Base-by-base conservation (phyloP, 805 yeast species). In the Sugiyamaella lignohabitans region DNA sequence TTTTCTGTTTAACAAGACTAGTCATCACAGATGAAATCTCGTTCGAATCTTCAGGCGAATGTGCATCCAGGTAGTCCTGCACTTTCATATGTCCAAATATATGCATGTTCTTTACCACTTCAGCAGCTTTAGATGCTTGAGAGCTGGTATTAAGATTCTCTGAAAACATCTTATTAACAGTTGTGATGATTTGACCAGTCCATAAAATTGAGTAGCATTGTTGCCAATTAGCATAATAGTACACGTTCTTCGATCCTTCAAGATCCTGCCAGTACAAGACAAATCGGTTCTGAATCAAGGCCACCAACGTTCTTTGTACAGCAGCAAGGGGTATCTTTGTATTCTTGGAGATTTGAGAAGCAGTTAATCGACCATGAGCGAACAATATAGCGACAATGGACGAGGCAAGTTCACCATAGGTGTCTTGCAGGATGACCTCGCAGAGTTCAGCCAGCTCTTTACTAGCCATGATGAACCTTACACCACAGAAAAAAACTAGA, bases 251-350 rank as follows among this genome's bases (percentile, higher is more conserved):
- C 35, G 46, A 11, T 51, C 29, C 37, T 5, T 10, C 17, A 43
- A 46, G 41, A 53, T 79, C 84, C 16, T 66, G 66, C 79, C 88
- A 80, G 58, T 79, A 79, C 20, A 74, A 74, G 6, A 86, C 80
- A 62, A 95, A 84, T 49, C 84, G 78, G 52, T 87, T 69, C 64
- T 91, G 96, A 36, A 89, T 72, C 57, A 91, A 67, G 5, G 89
- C 76, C 3, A 86, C 94, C 38, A 91, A 68, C 0, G 84, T 71
- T 29, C 82, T 75, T 53, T 80, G 80, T 17, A 86, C 77, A 11
- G 74, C 65, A 11, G 74, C 62, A 0, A 68, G 45, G 1, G 82
- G 74, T 42, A 84, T 60, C 5, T 67, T 64, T 2, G 82, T 68
- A 43, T 66, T 65, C 22, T 64, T 60, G 38, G 73, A 62, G 19